A percentile compares a stretch with the other conserved stretches of the same genome.
phyloP scores from a whole-genome alignment of 495 filamentous ascomycete species.

The Xylaria nigripes region DNA sequence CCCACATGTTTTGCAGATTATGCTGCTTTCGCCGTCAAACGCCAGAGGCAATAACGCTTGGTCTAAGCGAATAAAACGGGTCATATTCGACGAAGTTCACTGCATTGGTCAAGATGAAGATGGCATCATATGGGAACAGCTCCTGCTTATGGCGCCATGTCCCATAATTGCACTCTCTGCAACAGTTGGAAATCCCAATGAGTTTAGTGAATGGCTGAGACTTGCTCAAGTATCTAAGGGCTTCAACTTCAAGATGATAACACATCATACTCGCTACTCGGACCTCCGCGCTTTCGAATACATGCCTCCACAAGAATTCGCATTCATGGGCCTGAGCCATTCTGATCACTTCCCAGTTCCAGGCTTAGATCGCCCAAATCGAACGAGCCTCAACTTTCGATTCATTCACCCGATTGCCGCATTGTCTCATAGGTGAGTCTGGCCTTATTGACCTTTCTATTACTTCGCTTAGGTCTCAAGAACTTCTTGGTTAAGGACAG shows the following conservation, averaged over 20 bases:
- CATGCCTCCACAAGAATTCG: conserved; percentile 40
- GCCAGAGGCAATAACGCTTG: conserved; percentile 48
- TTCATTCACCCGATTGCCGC: conserved; percentile 62
- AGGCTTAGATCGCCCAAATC: conserved; percentile 33
- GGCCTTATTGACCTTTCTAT: background rate
- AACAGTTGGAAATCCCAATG: conserved; percentile 66
- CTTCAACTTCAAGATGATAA: conserved; percentile 53
- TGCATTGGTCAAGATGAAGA: conserved; percentile 71
- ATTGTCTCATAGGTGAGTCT: conserved; percentile 44
- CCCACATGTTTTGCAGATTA: conserved; percentile 69
- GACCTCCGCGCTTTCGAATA: conserved; percentile 67
- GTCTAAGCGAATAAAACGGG: conserved; percentile 56
- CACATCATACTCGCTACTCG: conserved; percentile 57
- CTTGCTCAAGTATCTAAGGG: conserved; percentile 45
- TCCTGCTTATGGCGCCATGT: conserved; percentile 64
- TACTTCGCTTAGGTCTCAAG: background rate
- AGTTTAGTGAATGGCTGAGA: conserved; percentile 60
- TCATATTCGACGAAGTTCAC: conserved; percentile 83
- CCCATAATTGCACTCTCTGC: conserved; percentile 75
- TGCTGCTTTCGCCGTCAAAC: conserved; percentile 61
- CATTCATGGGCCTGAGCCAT: conserved; percentile 46
- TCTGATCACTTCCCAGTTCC: conserved; percentile 25
- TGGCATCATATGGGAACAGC: conserved; percentile 73
- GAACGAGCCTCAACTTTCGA: conserved; percentile 35
- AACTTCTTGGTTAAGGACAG: background rate